Base-by-base conservation (phyloP, 2,329 filamentous ascomycete species). In the Aspergillus ruber region DNA sequence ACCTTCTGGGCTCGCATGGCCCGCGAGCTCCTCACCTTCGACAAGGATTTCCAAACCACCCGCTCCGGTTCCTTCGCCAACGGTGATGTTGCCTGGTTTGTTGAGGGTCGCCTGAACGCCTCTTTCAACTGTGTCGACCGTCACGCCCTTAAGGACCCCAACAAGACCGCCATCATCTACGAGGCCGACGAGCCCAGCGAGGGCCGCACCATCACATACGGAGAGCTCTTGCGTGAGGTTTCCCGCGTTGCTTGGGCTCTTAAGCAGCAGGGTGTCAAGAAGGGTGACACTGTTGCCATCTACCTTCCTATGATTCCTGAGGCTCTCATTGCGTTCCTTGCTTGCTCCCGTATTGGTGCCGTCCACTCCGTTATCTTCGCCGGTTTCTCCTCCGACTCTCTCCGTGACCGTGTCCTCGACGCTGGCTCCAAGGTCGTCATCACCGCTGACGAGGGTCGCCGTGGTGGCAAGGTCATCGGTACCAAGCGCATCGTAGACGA, bases 401-500 rank as follows among this genome's bases (percentile, higher is more conserved):
- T 98, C 43, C 86, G 91, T 56, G 93, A 98, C 71, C 90, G 93
- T 64, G 90, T 98, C 62, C 76, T 93, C 51, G 93, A 98, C 65
- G 91, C 87, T 50, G 75, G 88, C 59, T 91, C 86, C 69, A 95
- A 86, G 75, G 88, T 97, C 46, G 86, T 97, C 72, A 96, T 98
- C 66, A 98, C 93, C 50, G 86, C 89, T 2, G 93, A 98, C 68
- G 93, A 98, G 79, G 93, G 93, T 65, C 95, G 94, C 81, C 89
- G 93, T 62, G 93, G 93, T 61, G 93, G 93, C 60, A 93, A 93
- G 68, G 73, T 94, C 62, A 96, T 98, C 67, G 88, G 88, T 63
- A 97, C 91, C 62, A 97, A 98, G 83, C 95, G 95, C 78, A 97
- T 98, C 66, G 93, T 97, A 58, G 93, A 98, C 64, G 93, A 97